Evolutionary conservation across 306 rosid genomes (phyloP).

Genomic region (Castanea mollissima): DNA sequence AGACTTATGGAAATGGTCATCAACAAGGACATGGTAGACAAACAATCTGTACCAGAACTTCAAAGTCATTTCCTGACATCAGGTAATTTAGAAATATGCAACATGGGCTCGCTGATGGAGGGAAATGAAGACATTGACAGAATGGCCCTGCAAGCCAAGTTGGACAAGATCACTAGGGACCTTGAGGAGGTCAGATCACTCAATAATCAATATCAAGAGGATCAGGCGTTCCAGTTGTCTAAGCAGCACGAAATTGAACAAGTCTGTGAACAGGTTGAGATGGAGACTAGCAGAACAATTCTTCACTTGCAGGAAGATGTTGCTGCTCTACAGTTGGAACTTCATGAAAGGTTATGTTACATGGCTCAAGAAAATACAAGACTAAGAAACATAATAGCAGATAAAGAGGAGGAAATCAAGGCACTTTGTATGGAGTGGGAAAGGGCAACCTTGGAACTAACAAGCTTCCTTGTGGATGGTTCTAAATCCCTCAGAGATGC

Average conservation of each 20-base stretch:
- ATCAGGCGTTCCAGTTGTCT: constrained; percentile 55
- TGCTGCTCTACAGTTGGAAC: constrained; percentile 62
- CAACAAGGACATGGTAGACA: constrained; percentile 10
- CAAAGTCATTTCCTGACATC: not conserved
- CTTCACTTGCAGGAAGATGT: constrained; percentile 91
- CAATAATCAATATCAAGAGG: constrained; percentile 58
- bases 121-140: constrained; percentile 34
- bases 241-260: constrained; percentile 56
- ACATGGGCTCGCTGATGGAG: constrained; percentile 10
- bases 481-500: constrained; percentile 83
- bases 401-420: constrained; percentile 66
- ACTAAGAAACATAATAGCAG: constrained; percentile 49
- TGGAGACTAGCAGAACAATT: constrained; percentile 83
- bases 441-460: constrained; percentile 73
- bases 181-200: constrained; percentile 68
- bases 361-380: constrained; percentile 64
- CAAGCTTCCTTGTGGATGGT: constrained; percentile 82
- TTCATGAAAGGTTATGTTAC: constrained; percentile 54
- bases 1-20: constrained; percentile 9
- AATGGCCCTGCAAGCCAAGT: constrained; percentile 48
- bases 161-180: constrained; percentile 65
- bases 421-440: constrained; percentile 70
- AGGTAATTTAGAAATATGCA: constrained; percentile 14
- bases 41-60: not conserved
- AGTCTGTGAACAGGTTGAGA: constrained; percentile 85